These are phyloP conservation scores for Aspergillus wentii DNA, from an alignment of 495 filamentous ascomycete species.

Conservation along the genomic window DNA sequence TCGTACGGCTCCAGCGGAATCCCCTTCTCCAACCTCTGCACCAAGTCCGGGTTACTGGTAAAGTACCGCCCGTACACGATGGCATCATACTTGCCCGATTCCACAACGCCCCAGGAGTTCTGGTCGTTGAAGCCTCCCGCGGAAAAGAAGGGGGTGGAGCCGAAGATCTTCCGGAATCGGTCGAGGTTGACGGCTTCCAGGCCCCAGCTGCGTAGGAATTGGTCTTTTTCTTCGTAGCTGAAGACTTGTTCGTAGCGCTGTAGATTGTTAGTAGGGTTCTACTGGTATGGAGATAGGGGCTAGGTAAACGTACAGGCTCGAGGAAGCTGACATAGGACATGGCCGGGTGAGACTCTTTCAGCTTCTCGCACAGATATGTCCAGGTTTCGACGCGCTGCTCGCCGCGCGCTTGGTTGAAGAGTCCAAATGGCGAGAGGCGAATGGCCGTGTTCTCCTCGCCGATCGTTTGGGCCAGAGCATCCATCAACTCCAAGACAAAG, in stretches of 20 bases:
- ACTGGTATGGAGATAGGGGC: neutral
- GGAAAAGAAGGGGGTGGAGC: slow-evolving; percentile 42
- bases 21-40: slow-evolving; percentile 11
- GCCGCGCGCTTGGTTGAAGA: slow-evolving; percentile 44
- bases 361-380: slow-evolving; percentile 39
- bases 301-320: slow-evolving; percentile 35
- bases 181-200: slow-evolving; percentile 32
- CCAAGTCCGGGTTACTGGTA: slow-evolving; percentile 21
- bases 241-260: slow-evolving; percentile 48
- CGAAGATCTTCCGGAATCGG: slow-evolving; percentile 40
- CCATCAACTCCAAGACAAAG: slow-evolving; percentile 40
- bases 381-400: slow-evolving; percentile 48
- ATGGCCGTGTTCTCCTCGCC: slow-evolving; percentile 21
- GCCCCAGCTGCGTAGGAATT: slow-evolving; percentile 39
- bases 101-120: slow-evolving; percentile 41
- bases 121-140: slow-evolving; percentile 44
- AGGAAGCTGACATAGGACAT: slow-evolving; percentile 51
- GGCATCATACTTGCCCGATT: slow-evolving; percentile 37
- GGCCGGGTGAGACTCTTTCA: slow-evolving; percentile 41
- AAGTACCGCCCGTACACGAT: slow-evolving; percentile 18
- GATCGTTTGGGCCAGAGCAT: slow-evolving; percentile 19
- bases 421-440: slow-evolving; percentile 39
- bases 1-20: slow-evolving; percentile 14
- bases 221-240: slow-evolving; percentile 39
- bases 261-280: neutral